Conservation (phyloP, 139 green algal genomes). For the Chlorella sp. region DNA sequence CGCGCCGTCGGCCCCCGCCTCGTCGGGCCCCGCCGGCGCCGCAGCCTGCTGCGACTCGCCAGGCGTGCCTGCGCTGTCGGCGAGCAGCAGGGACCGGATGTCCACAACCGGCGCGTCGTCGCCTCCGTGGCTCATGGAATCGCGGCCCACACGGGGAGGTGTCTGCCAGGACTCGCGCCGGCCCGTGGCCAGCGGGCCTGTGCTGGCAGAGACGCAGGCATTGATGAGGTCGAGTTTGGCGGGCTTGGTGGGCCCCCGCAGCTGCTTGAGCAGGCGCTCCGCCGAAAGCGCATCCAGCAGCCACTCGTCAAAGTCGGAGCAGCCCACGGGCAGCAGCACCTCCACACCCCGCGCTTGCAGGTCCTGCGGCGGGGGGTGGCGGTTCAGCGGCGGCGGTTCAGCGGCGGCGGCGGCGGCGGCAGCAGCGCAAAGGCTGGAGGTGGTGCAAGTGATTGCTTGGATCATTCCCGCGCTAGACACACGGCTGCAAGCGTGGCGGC, state of each 20-base stretch:
- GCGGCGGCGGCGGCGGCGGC: too few species aligned
- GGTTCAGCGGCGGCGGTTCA: not conserved
- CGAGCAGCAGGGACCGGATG: not conserved
- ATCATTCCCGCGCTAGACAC: too few species aligned
- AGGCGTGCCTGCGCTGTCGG: not conserved
- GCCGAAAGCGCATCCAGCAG: constrained; percentile 61
- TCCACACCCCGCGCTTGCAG: constrained; percentile 36
- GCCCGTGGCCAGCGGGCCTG: not conserved
- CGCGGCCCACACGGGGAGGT: not conserved
- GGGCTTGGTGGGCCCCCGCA: not conserved
- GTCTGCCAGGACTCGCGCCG: too few species aligned
- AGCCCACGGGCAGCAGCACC: constrained; percentile 62
- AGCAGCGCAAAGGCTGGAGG: not conserved
- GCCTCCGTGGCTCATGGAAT: not conserved
- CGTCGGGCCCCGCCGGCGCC: not conserved
- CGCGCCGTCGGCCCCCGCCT: not conserved
- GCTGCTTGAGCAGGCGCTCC: constrained; percentile 38
- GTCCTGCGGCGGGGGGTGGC: constrained; percentile 21
- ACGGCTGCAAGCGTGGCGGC: too few species aligned
- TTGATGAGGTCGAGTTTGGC: constrained; percentile 14
- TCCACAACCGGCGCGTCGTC: not conserved
- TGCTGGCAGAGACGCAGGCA: constrained; percentile 5
- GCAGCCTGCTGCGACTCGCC: not conserved
- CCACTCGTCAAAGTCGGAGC: constrained; percentile 61
- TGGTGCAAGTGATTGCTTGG: too few species aligned